Evolutionary conservation across 257 asterid species (phyloP).

Genomic region (Ilex asprella): DNA sequence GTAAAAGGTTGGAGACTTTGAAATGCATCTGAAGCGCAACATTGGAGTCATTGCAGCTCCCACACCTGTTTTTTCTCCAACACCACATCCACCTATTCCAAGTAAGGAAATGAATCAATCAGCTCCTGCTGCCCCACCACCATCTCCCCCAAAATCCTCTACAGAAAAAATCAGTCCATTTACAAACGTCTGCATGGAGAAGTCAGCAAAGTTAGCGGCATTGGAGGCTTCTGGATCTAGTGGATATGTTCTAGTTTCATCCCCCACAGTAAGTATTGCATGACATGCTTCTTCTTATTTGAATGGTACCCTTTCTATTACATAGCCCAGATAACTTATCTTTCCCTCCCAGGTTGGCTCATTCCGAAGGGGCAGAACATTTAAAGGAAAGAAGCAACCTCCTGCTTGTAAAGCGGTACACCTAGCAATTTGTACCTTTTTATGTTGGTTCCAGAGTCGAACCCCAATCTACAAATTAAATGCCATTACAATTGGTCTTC

Average conservation of each 20-base stretch:
- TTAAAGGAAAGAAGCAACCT: constrained; percentile 58
- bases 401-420: constrained; percentile 76
- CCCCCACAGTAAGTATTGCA: constrained; percentile 50
- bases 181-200: constrained; percentile 39
- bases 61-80: constrained; percentile 34
- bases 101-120: constrained; percentile 40
- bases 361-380: constrained; percentile 52
- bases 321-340: constrained; percentile 1
- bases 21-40: constrained; percentile 64
- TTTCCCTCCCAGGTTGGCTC: constrained; percentile 59
- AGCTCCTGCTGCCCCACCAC: constrained; percentile 32
- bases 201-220: constrained; percentile 62
- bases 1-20: constrained; percentile 68
- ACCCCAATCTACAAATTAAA: too few species aligned
- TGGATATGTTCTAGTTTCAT: constrained; percentile 55
- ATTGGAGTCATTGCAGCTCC: constrained; percentile 40
- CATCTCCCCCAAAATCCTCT: constrained; percentile 51
- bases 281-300: constrained; percentile 6
- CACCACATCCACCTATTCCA: constrained; percentile 38
- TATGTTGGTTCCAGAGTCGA: background rate
- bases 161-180: constrained; percentile 62
- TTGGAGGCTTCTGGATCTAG: constrained; percentile 58
- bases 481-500: too few species aligned
- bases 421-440: background rate
- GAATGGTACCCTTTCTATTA: constrained; percentile 1